Base-by-base conservation (phyloP, 108 stramenopile genomes). In the Cyclotella sp. region DNA sequence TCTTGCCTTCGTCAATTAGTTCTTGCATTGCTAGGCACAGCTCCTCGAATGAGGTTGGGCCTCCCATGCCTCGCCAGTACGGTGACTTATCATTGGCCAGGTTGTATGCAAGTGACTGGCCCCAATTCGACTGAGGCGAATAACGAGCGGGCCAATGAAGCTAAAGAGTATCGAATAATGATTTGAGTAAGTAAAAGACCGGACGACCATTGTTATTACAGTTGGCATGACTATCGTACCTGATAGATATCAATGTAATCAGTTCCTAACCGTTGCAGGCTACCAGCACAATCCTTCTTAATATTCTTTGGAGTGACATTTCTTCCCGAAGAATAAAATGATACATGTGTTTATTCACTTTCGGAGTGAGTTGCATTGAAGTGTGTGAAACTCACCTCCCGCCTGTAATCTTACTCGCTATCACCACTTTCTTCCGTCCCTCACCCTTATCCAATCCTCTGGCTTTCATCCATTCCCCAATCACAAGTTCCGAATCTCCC, bases 391-490 rank as follows among this genome's bases (percentile, higher is more conserved):
- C 34, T 41, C 54, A 70, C 70, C 89, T 52, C 18, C 95, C 96
- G 39, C 96, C 96, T 0, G 94, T 95, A 51, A 97, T 97, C 60
- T 97, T 97, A 19, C 90, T 91, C 1, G 94, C 90, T 61, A 97
- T 89, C 8, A 94, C 93, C 13, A 94, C 86, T 21, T 93, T 88
- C 19, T 81, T 79, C 67, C 93, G 79, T 15, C 75, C 70, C 46
- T 81, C 79, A 13, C 81, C 81, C 51, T 68, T 82, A 21, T 69
- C 34, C 24, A 92, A 83, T 57, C 84, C 87, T 14, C 92, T 72
- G 45, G 84, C 75, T 51, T 88, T 88, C 77, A 97, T 88, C 93
- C 93, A 97, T 52, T 86, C 75, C 3, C 96, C 96, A 60, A 97
- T 94, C 16, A 81, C 71, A 43, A 62, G 69, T 83, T 97, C 96